phyloP scores from a whole-genome alignment of 148 eudicot species.

The Diospyros kaki region DNA sequence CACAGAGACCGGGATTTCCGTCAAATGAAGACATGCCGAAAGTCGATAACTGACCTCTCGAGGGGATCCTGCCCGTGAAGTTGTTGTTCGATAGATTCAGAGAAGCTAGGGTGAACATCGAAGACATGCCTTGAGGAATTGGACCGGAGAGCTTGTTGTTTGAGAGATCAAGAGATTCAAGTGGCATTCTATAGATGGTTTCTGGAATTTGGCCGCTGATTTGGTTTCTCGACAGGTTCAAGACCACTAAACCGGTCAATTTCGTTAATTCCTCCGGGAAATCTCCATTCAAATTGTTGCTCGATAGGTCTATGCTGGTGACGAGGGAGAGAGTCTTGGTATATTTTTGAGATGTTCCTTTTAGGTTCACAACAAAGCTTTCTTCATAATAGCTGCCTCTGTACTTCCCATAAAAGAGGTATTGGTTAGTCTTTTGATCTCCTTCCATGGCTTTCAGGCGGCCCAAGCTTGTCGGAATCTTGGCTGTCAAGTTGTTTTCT shows the following conservation, averaged over 20 bases:
- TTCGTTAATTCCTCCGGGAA: conserved; percentile 34
- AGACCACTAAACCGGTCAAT: conserved; percentile 22
- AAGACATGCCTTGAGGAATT: conserved; percentile 42
- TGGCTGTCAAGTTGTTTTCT: conserved; percentile 27
- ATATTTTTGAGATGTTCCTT: conserved; percentile 25
- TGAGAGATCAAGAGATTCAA: conserved; percentile 44
- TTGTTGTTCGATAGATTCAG: conserved; percentile 42
- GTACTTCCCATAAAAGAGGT: conserved; percentile 18
- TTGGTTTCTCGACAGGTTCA: conserved; percentile 45
- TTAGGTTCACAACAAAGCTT: conserved; percentile 26
- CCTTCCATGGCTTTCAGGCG: conserved; percentile 25
- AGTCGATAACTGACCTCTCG: conserved; percentile 33
- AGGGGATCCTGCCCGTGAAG: conserved; percentile 45
- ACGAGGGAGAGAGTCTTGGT: conserved; percentile 33
- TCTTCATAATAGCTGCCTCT: conserved; percentile 30
- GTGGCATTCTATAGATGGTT: conserved; percentile 23
- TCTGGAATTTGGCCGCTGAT: conserved; percentile 39
- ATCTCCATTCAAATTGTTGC: conserved; percentile 31
- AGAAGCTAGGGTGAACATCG: conserved; percentile 26
- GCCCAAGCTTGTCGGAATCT: conserved; percentile 25
- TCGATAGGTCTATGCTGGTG: conserved; percentile 44
- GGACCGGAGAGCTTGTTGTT: conserved; percentile 36
- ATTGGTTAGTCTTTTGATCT: conserved; percentile 17
- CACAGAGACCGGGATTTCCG: conserved; percentile 47
- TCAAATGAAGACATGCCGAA: conserved; percentile 24